Evolutionary conservation across 2,329 filamentous ascomycete genomes (phyloP), one percentile per base, ranked within the genome.

Genomic region (Stagonosporopsis cucurbitacearum): DNA sequence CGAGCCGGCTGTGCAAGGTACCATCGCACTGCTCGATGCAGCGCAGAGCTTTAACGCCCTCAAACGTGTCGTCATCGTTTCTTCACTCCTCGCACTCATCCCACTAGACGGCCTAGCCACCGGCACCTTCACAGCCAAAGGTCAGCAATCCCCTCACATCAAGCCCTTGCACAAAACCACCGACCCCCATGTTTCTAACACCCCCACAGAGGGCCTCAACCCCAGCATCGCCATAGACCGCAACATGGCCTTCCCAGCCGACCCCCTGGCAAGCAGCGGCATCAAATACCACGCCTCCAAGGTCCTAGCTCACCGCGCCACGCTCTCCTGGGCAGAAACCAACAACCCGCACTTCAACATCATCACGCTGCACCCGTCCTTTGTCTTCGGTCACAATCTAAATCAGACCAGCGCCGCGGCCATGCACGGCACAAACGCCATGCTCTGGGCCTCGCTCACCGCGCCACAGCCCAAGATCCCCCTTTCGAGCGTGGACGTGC

Each of bases 231-330:
- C 52, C 6, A 43, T 62, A 8, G 58, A 66, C 19, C 44, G 55
- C 15, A 25, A 45, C 0, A 54, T 54, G 46, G 47, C 20, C 47
- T 63, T 46, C 43, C 59, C 45, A 1, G 37, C 43, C 6, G 45
- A 50, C n/a, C 46, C 52, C 9, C 45, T 49, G 20, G 39, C 56
- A 2, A 45, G 42, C 30, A n/a, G 26, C 23, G 51, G 57, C 20
- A 19, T 54, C 1, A 66, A 64, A 6, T 68, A 69, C 23, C 54
- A 59, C 25, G 62, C 46, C 15, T 62, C 57, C 20, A 71, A 73
- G 28, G 57, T 71, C 30, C 57, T 71, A 7, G 70, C 71, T 1
- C 65, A 69, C 41, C 65, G 69, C 41, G 68, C 67, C 6, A 62
- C 65, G 2, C 59, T 56, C 9, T 54, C 65, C 5, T 72, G 66